phyloP scores from a whole-genome alignment of 345 rosid species.

The Hibiscus syriacus region DNA sequence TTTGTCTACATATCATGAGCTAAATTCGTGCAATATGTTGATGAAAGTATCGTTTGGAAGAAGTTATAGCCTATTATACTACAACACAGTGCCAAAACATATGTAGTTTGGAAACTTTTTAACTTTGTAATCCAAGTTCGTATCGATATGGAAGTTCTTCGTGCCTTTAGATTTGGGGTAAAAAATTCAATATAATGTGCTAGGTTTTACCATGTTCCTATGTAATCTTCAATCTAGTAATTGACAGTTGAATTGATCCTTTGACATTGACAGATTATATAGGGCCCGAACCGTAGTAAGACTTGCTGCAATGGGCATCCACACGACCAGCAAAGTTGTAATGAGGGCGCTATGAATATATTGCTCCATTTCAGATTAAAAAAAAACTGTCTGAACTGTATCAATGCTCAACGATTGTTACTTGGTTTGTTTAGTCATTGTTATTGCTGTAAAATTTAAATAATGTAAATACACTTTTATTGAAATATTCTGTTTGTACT shows the following conservation, averaged over 20 bases:
- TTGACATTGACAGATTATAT: conserved; percentile 46
- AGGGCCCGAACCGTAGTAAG: conserved; percentile 48
- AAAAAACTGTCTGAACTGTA: not conserved
- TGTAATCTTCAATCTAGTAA: not conserved
- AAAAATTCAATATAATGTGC: not conserved
- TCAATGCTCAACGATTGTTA: not conserved
- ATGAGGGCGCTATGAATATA: conserved; percentile 49
- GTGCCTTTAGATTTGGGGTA: not conserved
- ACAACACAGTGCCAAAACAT: not conserved
- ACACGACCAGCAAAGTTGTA: conserved; percentile 57
- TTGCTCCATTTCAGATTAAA: not conserved
- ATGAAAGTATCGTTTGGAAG: not conserved
- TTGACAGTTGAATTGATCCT: not conserved
- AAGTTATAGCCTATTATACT: not conserved
- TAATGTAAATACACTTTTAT: conserved; percentile 4
- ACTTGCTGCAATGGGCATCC: conserved; percentile 73
- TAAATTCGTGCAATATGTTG: not conserved
- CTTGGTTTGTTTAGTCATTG: not conserved
- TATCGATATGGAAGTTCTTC: not conserved
- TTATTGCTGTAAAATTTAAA: conserved; percentile 4
- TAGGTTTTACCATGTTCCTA: not conserved
- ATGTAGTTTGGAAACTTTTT: not conserved
- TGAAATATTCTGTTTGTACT: not conserved
- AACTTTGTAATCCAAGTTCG: not conserved
- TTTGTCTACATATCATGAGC: not conserved